Percentiles rank a stretch among this genome's conserved stretches.
phyloP scores from a whole-genome alignment of 495 filamentous ascomycete species.

The Polyplosphaeria fusca region DNA sequence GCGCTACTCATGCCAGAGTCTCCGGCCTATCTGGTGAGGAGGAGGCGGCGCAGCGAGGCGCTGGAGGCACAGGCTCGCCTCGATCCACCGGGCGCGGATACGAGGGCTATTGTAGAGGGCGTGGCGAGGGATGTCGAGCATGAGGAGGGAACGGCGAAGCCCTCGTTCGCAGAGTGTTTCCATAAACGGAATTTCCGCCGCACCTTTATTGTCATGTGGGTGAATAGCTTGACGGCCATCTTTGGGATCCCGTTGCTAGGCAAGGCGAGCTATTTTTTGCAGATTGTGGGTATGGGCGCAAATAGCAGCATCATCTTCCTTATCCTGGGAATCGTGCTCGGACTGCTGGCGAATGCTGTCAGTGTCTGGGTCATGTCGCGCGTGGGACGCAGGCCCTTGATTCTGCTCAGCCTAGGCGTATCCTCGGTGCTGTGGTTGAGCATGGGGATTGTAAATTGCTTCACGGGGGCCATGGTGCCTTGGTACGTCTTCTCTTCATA shows the following conservation, averaged over 20 bases:
- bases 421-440: neutral
- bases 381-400: conserved; percentile 8
- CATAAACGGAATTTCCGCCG: conserved; percentile 14
- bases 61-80: conserved; percentile 15
- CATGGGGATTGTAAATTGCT: conserved; percentile 25
- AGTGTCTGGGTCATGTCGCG: conserved; percentile 16
- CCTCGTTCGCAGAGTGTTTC: conserved; percentile 22
- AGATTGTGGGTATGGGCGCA: conserved; percentile 23
- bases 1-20: conserved; percentile 28
- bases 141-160: neutral
- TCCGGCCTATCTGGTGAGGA: conserved; percentile 27
- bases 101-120: conserved; percentile 6
- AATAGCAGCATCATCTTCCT: conserved; percentile 20
- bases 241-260: conserved; percentile 17
- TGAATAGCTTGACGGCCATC: conserved; percentile 9
- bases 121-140: conserved; percentile 16
- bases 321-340: conserved; percentile 23
- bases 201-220: conserved; percentile 24
- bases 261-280: conserved; percentile 25
- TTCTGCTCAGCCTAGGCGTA: neutral
- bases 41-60: conserved; percentile 9
- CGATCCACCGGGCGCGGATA: conserved; percentile 5
- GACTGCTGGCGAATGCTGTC: conserved; percentile 12
- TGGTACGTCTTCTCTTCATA: conserved; percentile 12
- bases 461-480: conserved; percentile 2